phyloP scores from a whole-genome alignment of 2,329 filamentous ascomycete genomes.

The Colletotrichum euphorbiae region DNA sequence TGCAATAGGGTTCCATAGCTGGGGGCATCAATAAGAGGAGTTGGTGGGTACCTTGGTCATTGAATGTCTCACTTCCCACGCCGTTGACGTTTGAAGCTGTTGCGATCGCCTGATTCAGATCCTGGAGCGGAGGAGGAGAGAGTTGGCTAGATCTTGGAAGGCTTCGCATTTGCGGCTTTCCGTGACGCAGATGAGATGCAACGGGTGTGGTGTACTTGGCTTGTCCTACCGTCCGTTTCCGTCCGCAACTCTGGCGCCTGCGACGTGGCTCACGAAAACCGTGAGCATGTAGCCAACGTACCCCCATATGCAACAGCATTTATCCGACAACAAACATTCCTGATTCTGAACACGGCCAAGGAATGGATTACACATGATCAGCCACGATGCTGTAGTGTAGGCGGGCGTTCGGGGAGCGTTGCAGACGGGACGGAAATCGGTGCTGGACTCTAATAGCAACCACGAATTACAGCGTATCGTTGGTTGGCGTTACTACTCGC shows the following conservation, averaged over 20 bases:
- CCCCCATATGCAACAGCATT: too few relatives aligned
- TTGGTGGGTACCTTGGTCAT: constrained; percentile 3
- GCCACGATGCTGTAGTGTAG: not conserved
- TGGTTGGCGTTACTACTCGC: not conserved
- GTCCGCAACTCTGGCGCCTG: constrained; percentile 8
- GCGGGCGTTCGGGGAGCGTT: not conserved
- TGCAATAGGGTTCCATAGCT: constrained; percentile 30
- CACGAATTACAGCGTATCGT: not conserved
- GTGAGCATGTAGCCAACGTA: not conserved
- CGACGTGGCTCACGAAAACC: not conserved
- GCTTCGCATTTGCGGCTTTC: constrained; percentile 14
- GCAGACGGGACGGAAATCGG: not conserved
- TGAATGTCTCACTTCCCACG: not conserved
- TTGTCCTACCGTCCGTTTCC: constrained; percentile 28
- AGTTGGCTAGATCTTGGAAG: constrained; percentile 4
- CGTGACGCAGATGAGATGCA: constrained; percentile 15
- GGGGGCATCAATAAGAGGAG: constrained; percentile 25
- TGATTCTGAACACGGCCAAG: constrained; percentile 19
- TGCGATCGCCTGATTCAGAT: constrained; percentile 7
- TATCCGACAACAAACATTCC: not conserved
- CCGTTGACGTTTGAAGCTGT: not conserved
- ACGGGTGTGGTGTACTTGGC: constrained; percentile 24
- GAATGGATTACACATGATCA: not conserved
- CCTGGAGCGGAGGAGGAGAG: not conserved
- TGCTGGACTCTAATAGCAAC: not conserved